These are phyloP conservation scores for Trametes maxima DNA, from an alignment of 768 basidiomycete genomes.

Conservation along the genomic window DNA sequence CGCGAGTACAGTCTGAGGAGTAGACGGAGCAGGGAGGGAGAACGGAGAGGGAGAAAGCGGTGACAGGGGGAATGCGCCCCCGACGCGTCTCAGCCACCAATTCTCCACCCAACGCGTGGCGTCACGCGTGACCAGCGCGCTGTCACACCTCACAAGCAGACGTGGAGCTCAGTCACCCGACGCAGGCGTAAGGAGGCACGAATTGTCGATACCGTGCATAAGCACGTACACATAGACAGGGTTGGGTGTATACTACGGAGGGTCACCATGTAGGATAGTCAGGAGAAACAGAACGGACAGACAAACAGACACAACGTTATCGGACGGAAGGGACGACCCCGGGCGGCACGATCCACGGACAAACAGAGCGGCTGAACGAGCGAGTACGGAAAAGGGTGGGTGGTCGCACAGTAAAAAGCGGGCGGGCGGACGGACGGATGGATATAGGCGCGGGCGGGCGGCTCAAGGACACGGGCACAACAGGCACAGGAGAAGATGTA, in stretches of 20 bases:
- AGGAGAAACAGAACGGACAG: slow-evolving; percentile 2
- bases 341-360: slow-evolving; percentile 17
- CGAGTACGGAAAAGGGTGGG: not conserved
- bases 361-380: slow-evolving; percentile 2
- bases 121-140: slow-evolving; percentile 20
- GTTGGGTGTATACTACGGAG: slow-evolving; percentile 17
- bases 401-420: not conserved
- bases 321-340: slow-evolving; percentile 13
- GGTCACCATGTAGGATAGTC: slow-evolving; percentile 12
- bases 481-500: slow-evolving; percentile 6
- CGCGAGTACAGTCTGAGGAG: no score
- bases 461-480: slow-evolving; percentile 12
- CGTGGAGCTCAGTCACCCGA: no score
- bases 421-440: not conserved
- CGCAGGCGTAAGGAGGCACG: not conserved
- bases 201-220: slow-evolving; percentile 1
- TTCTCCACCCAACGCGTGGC: slow-evolving; percentile 10
- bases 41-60: not conserved
- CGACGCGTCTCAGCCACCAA: slow-evolving; percentile 19
- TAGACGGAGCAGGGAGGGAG: no score
- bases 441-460: slow-evolving; percentile 17
- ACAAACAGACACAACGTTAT: not conserved
- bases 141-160: not conserved
- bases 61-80: not conserved
- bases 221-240: slow-evolving; percentile 22